Conservation (phyloP, 106 monocot genomes). For the Gastrodia elata region DNA sequence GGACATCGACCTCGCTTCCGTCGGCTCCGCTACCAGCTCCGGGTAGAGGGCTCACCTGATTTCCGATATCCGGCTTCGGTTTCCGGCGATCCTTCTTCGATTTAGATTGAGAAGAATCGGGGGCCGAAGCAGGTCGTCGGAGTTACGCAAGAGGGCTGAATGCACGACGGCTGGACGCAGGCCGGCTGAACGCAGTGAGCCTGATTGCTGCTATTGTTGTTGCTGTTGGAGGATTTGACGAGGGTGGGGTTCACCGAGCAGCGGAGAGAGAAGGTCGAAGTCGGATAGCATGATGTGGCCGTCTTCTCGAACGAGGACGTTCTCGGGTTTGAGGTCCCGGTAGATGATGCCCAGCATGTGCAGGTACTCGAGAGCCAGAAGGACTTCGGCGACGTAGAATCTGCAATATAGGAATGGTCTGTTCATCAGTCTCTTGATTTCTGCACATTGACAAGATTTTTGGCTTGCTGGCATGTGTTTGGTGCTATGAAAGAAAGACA, state of each 20-base stretch:
- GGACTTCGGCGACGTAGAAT: constrained; percentile 42
- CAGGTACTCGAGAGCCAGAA: constrained; percentile 35
- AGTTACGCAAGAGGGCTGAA: constrained; percentile 25
- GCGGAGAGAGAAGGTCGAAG: constrained; percentile 44
- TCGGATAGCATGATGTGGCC: constrained; percentile 95
- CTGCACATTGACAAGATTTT: too few relatives aligned
- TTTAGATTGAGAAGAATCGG: constrained; percentile 36
- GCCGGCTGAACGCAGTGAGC: constrained; percentile 28
- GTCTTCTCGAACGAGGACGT: constrained; percentile 38
- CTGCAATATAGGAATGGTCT: constrained; percentile 14
- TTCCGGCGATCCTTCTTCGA: constrained; percentile 29
- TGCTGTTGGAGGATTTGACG: constrained; percentile 27
- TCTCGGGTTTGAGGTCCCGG: constrained; percentile 47
- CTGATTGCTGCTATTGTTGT: constrained; percentile 15
- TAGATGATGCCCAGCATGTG: constrained; percentile 48
- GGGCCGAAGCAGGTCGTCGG: constrained; percentile 26
- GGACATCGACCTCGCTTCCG: constrained; percentile 44
- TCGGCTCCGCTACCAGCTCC: constrained; percentile 44
- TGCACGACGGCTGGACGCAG: constrained; percentile 30
- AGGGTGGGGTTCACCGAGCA: constrained; percentile 31
- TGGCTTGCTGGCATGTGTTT: too few relatives aligned
- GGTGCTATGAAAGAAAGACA: too few relatives aligned
- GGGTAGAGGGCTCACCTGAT: constrained; percentile 24
- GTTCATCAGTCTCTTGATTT: too few relatives aligned
- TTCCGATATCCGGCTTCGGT: constrained; percentile 26